Base-by-base conservation (phyloP, 768 basidiomycete genomes). In the Xerocomellus intermedius region DNA sequence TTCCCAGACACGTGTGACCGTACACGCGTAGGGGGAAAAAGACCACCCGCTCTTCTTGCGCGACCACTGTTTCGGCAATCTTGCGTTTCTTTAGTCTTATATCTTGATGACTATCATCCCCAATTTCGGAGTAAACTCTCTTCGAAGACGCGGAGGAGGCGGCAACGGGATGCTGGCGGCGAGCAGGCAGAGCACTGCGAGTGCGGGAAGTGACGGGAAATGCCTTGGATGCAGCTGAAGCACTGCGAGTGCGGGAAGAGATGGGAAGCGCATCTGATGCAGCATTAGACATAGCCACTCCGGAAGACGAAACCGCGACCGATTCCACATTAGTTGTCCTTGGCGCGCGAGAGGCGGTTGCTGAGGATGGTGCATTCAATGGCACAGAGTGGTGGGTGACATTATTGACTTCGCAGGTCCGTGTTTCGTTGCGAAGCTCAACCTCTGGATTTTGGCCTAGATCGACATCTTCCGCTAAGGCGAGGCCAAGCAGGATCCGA, bases 401-500 rank as follows among this genome's bases (percentile, higher is more conserved):
- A 13, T 8, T 26, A 5, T 30, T 19, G 32, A 50, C 12, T 22
- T 19, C 7, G 6, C 30, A 52, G 1, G 26, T 42, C 24, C 41
- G 48, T 14, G 19, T 13, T 26, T 45, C 38, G 17, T 0, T 17
- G 0, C 8, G 19, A 14, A 35, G 28, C 21, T 17, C 13, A 30
- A 57, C 21, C 13, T 42, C 35, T 5, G 59, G 50, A 19, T 49
- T 52, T 10, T 54, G 44, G 5, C 58, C 60, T 8, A 63, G 14
- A 12, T 58, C 37, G 1, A 51, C 32, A 0, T 22, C 10, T 9
- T 48, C 28, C 9, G 53, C 53, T 8, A 52, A 41, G 6, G 49
- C 54, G 10, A 61, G 58, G 5, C 58, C 58, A 13, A 61, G 54
- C 19, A 62, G 14, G 17, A 54, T 37, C 9, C 50, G 52, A 12